A percentile compares a stretch with the other conserved stretches of the same genome.
Conservation (phyloP, 2,329 filamentous ascomycete species). For the Aspergillus amoenus region DNA sequence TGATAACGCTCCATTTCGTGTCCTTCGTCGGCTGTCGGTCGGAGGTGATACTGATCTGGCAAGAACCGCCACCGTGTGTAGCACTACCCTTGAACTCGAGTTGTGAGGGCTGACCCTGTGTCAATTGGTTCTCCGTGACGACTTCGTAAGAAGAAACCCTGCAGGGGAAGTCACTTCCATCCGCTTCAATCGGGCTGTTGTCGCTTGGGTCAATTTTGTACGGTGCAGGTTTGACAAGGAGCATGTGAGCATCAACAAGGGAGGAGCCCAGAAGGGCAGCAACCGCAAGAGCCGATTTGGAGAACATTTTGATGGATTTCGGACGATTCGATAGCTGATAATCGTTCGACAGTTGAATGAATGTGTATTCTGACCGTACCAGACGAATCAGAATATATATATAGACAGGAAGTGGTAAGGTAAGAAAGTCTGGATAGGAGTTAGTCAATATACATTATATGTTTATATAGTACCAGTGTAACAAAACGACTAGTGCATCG, state of each 20-base stretch:
- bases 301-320: conserved; percentile 26
- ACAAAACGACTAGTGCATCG: background rate
- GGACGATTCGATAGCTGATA: conserved; percentile 14
- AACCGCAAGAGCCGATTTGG: conserved; percentile 26
- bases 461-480: background rate
- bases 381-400: conserved; percentile 30
- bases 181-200: conserved; percentile 64
- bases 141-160: conserved; percentile 56
- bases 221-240: conserved; percentile 67
- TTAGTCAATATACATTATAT: background rate
- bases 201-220: conserved; percentile 50
- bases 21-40: conserved; percentile 66
- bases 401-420: background rate
- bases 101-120: conserved; percentile 60
- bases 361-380: conserved; percentile 33
- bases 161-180: conserved; percentile 78
- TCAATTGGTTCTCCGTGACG: conserved; percentile 57
- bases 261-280: conserved; percentile 55
- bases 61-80: conserved; percentile 87
- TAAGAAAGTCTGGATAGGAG: background rate
- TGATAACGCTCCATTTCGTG: conserved; percentile 82
- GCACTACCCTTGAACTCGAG: conserved; percentile 71
- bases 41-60: conserved; percentile 82
- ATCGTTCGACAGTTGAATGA: conserved; percentile 23
- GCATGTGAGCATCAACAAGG: conserved; percentile 71